These are phyloP conservation scores for Candida silvatica DNA, from an alignment of 805 yeast genomes.

Conservation along the genomic window DNA sequence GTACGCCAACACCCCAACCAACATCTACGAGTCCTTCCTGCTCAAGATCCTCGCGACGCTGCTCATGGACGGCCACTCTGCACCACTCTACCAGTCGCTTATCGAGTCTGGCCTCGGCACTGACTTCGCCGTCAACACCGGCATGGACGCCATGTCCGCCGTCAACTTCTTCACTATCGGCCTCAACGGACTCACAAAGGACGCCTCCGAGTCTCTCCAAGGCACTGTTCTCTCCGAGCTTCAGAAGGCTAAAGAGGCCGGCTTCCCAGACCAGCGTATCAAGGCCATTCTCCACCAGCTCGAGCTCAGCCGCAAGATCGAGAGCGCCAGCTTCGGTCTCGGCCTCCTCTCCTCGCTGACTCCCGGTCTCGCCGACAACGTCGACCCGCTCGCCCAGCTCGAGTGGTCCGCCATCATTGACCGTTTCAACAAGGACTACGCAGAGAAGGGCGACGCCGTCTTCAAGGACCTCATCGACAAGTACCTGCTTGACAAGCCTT, in stretches of 20 bases:
- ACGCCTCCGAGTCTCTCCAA: constrained; percentile 39
- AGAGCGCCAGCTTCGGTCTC: constrained; percentile 86
- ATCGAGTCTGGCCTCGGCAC: constrained; percentile 81
- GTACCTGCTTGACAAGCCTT: constrained; percentile 44
- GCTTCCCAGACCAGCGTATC: constrained; percentile 53
- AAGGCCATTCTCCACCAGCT: constrained; percentile 84
- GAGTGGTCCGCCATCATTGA: constrained; percentile 54
- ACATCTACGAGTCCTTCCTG: constrained; percentile 61
- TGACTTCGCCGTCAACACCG: constrained; percentile 82
- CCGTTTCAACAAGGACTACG: constrained; percentile 55
- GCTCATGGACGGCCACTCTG: constrained; percentile 83
- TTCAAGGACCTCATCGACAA: constrained; percentile 53
- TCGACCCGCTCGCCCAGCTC: constrained; percentile 65
- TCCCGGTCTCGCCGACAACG: constrained; percentile 80
- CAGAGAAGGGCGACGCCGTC: constrained; percentile 39
- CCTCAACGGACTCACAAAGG: constrained; percentile 58
- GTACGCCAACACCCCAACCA: constrained; percentile 70
- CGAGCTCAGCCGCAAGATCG: constrained; percentile 77
- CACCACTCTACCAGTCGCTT: constrained; percentile 80
- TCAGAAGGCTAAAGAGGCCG: constrained; percentile 29
- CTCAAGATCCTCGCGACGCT: constrained; percentile 64
- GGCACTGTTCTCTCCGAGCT: constrained; percentile 39
- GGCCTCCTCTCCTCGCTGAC: constrained; percentile 61
- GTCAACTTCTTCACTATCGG: constrained; percentile 78
- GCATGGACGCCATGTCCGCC: constrained; percentile 76